A percentile compares a stretch with the other conserved stretches of the same genome.
Evolutionary conservation across 371 early-diverging fungal genomes (phyloP).

Genomic region (Saksenaea oblongispora): DNA sequence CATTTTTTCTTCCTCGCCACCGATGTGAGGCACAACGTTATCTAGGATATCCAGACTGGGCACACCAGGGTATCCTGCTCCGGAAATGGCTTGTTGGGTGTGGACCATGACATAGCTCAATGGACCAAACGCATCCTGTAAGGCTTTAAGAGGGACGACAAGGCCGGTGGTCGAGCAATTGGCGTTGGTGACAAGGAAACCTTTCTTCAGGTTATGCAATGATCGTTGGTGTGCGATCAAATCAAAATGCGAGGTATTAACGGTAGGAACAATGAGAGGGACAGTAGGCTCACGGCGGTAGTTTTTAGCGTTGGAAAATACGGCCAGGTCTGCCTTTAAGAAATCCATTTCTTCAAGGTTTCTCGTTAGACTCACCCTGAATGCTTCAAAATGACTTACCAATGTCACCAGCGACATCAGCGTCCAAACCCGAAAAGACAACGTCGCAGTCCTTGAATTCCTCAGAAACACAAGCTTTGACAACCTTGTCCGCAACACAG

Average conservation of each 20-base stretch:
- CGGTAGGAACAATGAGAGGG: constrained; percentile 92
- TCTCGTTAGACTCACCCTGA: background rate
- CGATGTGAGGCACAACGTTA: constrained; percentile 92
- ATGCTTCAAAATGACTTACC: constrained; percentile 42
- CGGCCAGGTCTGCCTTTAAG: constrained; percentile 77
- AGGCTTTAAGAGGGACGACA: constrained; percentile 88
- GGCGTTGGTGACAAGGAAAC: constrained; percentile 94
- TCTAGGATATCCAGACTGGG: constrained; percentile 91
- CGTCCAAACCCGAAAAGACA: constrained; percentile 93
- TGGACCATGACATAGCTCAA: constrained; percentile 76
- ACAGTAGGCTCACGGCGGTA: constrained; percentile 87
- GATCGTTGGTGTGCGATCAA: constrained; percentile 78
- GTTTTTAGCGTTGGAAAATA: constrained; percentile 97
- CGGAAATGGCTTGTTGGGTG: constrained; percentile 95
- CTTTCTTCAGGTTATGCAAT: constrained; percentile 65
- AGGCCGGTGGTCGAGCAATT: constrained; percentile 97
- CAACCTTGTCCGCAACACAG: constrained; percentile 56
- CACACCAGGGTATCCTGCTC: constrained; percentile 97
- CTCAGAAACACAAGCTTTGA: constrained; percentile 74
- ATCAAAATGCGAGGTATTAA: constrained; percentile 86
- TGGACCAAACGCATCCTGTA: constrained; percentile 89
- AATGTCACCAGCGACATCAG: constrained; percentile 91
- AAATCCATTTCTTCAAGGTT: constrained; percentile 75
- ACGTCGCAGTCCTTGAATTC: constrained; percentile 83
- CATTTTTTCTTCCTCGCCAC: constrained; percentile 97